These are phyloP conservation scores for Cladochytrium replicatum DNA, from an alignment of 192 early-diverging fungal genomes.

Conservation along the genomic window DNA sequence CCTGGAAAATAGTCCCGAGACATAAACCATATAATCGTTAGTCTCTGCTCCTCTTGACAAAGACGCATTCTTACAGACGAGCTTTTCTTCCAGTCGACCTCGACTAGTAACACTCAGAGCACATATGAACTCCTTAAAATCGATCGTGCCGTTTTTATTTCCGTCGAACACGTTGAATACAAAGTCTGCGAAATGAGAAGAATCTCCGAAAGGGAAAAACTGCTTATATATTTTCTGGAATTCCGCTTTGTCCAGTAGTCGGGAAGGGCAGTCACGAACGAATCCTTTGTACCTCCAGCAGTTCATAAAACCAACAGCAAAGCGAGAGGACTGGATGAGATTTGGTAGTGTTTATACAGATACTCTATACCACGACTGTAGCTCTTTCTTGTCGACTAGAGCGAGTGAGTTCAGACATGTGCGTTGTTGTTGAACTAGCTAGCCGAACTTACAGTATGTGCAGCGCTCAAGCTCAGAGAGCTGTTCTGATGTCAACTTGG, in stretches of 20 bases:
- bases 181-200: constrained; percentile 77
- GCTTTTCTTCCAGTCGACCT: constrained; percentile 74
- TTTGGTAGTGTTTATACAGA: too few species aligned
- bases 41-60: too few species aligned
- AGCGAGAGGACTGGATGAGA: too few species aligned
- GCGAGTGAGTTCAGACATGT: neutral
- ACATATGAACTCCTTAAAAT: constrained; percentile 86
- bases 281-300: constrained; percentile 79
- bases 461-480: constrained; percentile 66
- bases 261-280: constrained; percentile 81
- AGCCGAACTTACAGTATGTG: constrained; percentile 68
- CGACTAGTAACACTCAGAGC: constrained; percentile 78
- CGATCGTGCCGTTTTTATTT: constrained; percentile 83
- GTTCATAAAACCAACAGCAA: too few species aligned
- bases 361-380: constrained; percentile 73
- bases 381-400: constrained; percentile 80
- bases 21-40: too few species aligned
- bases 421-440: neutral
- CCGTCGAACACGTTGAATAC: constrained; percentile 87
- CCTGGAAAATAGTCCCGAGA: constrained; percentile 36
- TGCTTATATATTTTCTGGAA: constrained; percentile 92
- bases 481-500: constrained; percentile 70
- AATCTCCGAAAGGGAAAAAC: constrained; percentile 93
- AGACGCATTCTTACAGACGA: too few species aligned
- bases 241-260: constrained; percentile 70